phyloP scores from a whole-genome alignment of 768 basidiomycete species.

The Boletellus ananas region DNA sequence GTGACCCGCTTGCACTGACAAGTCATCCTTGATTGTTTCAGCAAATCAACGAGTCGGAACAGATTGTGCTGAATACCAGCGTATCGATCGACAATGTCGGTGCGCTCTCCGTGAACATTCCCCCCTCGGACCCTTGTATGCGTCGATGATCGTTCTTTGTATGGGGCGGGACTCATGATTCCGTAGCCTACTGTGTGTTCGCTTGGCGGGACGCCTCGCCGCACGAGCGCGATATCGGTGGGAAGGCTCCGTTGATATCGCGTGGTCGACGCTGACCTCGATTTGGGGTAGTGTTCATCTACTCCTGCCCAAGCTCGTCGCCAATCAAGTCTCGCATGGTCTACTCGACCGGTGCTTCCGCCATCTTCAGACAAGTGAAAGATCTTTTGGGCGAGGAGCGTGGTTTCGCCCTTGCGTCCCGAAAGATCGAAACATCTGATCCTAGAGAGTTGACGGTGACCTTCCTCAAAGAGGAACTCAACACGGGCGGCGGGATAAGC shows the following conservation, averaged over 20 bases:
- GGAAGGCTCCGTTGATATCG: conserved; percentile 15
- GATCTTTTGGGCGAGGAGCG: conserved; percentile 43
- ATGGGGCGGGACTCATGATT: neutral
- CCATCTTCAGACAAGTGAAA: conserved; percentile 56
- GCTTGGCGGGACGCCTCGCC: conserved; percentile 53
- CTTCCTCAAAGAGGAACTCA: conserved; percentile 59
- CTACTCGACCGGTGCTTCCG: conserved; percentile 68
- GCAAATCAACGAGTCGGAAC: conserved; percentile 64
- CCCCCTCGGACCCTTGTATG: conserved; percentile 55
- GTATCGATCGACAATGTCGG: conserved; percentile 39
- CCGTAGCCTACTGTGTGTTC: conserved; percentile 56
- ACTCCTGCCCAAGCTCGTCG: conserved; percentile 80
- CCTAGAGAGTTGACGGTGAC: conserved; percentile 65
- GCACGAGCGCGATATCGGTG: conserved; percentile 59
- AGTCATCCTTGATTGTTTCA: conserved; percentile 24
- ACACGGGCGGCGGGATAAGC: conserved; percentile 20
- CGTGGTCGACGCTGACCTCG: conserved; percentile 1
- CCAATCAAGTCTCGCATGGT: conserved; percentile 87
- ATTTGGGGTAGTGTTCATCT: conserved; percentile 68
- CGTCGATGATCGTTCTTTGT: neutral
- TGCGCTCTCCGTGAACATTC: conserved; percentile 47
- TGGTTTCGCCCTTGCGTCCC: conserved; percentile 40
- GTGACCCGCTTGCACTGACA: neutral
- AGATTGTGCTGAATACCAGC: conserved; percentile 51
- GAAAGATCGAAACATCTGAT: conserved; percentile 83